These are phyloP conservation scores for Penicillium dipodomyicola DNA, from an alignment of 495 filamentous ascomycete species.

Conservation along the genomic window DNA sequence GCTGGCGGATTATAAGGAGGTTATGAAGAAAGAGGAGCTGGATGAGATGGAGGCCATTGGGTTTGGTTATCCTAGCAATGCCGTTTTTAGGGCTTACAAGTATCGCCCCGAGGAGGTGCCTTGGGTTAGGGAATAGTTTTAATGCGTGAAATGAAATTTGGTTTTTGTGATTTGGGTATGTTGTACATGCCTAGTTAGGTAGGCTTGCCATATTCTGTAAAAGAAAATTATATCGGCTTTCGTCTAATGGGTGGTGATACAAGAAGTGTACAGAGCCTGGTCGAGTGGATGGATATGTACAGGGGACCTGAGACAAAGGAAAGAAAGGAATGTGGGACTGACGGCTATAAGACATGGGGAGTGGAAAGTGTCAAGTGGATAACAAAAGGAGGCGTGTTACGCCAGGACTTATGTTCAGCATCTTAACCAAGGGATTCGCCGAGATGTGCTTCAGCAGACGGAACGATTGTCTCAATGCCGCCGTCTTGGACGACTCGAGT, in stretches of 20 bases:
- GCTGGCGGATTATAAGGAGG: conserved; percentile 19
- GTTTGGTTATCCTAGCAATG: conserved; percentile 26
- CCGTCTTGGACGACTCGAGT: conserved; percentile 23
- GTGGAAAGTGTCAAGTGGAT: background rate
- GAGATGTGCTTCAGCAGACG: conserved; percentile 27
- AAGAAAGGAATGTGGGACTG: background rate
- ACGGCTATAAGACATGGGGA: background rate
- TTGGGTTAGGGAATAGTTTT: conserved; percentile 19
- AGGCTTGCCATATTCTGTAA: too few relatives aligned
- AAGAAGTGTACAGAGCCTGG: background rate
- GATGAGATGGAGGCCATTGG: conserved; percentile 21
- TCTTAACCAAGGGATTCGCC: conserved; percentile 42
- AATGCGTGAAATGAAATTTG: background rate
- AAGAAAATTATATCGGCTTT: background rate
- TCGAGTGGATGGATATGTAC: background rate
- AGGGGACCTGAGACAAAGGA: conserved; percentile 5
- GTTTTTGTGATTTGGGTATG: background rate
- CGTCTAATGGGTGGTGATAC: conserved; percentile 7
- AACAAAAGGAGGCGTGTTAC: background rate
- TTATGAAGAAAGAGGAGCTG: conserved; percentile 14
- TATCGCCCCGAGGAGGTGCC: conserved; percentile 21
- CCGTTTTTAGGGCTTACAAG: conserved; percentile 25
- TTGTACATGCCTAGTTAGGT: background rate
- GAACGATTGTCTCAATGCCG: conserved; percentile 7
- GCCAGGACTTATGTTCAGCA: background rate